Evolutionary conservation across 2,329 filamentous ascomycete genomes (phyloP), one percentile per base, ranked within the genome.

Genomic region (Penicillium sp.): DNA sequence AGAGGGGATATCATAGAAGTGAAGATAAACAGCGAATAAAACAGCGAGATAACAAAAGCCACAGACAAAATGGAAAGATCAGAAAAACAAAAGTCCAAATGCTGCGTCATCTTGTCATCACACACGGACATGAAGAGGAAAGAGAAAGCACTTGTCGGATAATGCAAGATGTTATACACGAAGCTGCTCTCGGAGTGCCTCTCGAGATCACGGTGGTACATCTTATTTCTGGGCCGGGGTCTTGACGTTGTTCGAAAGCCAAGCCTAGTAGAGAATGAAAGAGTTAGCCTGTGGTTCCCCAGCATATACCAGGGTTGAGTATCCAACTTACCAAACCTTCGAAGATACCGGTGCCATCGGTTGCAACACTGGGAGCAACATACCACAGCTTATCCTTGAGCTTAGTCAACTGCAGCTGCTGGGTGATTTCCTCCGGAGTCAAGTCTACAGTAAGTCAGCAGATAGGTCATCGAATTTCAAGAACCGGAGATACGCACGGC

Each of bases 181-280:
- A 67, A 60, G 56, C 55, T 52, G 46, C 33, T 40, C 37, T 40
- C 41, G 31, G 41, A 39, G 33, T 42, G 53, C 53, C 55, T 59
- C 56, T 62, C 46, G 48, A 49, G 50, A 49, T 56, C 48, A 54
- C 52, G 50, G 48, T 51, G 51, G 50, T 50, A 39, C 38, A 42
- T 40, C 36, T 63, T 67, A 72, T 67, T 72, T 72, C 55, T 66
- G 61, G 27, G 73, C 69, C 50, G 68, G 71, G 27, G 72, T 73
- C 75, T 91, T 91, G 74, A 91, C 85, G 67, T 90, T 91, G 74
- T 89, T 89, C 58, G 86, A 89, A 58, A 92, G 78, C 88, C 88
- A 91, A 46, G 84, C 77, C 78, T 81, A 55, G 18, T 41, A 45
- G 52, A 52, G 41, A 28, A 43, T 4, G 19, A 10, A 33, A 61